These are phyloP conservation scores for Salix arbutifolia DNA, from an alignment of 345 rosid genomes.

Conservation along the genomic window DNA sequence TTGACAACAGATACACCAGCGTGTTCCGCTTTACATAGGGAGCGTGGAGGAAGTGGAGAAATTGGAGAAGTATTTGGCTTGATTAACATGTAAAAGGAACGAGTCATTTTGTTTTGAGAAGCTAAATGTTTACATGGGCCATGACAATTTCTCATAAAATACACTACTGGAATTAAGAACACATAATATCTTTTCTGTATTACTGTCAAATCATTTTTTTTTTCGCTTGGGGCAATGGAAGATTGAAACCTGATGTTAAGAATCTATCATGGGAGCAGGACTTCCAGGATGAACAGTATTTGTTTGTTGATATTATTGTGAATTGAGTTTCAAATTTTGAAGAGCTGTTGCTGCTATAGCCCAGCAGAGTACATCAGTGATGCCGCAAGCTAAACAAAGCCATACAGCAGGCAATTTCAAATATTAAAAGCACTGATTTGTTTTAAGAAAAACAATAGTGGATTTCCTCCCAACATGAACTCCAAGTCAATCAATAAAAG, in stretches of 20 bases:
- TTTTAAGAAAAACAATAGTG: too few species aligned
- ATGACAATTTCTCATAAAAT: constrained; percentile 1
- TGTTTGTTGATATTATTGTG: background rate
- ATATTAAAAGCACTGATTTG: too few species aligned
- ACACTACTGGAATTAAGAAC: constrained; percentile 6
- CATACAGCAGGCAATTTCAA: too few species aligned
- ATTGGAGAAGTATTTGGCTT: constrained; percentile 85
- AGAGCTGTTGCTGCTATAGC: background rate
- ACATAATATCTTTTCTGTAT: background rate
- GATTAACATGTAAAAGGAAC: constrained; percentile 27
- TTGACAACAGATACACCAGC: constrained; percentile 67
- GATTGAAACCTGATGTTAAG: background rate
- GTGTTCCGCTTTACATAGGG: constrained; percentile 87
- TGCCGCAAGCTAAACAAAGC: too few species aligned
- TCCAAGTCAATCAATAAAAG: too few species aligned
- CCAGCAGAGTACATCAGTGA: too few species aligned
- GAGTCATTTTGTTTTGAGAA: constrained; percentile 21
- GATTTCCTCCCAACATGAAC: too few species aligned
- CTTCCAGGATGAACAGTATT: too few species aligned
- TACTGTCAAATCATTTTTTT: background rate
- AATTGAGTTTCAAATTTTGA: background rate
- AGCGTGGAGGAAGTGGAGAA: constrained; percentile 88
- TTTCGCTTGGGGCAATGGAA: background rate
- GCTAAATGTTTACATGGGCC: constrained; percentile 2
- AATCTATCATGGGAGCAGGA: background rate